phyloP scores from a whole-genome alignment of 2,329 filamentous ascomycete species.

The Aspergillus sp. region DNA sequence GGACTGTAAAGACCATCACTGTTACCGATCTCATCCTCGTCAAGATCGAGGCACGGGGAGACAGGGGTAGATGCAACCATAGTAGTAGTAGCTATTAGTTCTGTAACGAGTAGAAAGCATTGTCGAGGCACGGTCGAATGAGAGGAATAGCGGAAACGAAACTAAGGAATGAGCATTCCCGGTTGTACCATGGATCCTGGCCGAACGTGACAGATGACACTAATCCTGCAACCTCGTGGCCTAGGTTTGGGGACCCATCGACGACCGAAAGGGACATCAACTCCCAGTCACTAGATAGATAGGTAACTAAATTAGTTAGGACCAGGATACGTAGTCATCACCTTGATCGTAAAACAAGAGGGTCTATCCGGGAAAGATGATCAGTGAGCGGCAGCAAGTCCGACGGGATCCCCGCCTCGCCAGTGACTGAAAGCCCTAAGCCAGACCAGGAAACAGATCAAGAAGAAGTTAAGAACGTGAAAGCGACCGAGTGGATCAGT shows the following conservation, averaged over 20 bases:
- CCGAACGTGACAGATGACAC: constrained; percentile 3
- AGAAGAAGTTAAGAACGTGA: background rate
- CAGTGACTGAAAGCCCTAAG: background rate
- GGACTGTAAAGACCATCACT: background rate
- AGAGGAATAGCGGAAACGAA: background rate
- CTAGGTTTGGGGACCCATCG: background rate
- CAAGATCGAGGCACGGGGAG: background rate
- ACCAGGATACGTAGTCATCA: background rate
- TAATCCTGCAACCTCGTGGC: constrained; percentile 1
- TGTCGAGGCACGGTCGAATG: background rate
- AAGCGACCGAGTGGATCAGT: background rate
- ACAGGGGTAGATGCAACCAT: background rate
- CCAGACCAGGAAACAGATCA: too few relatives aligned
- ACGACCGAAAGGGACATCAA: background rate
- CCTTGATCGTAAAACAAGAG: background rate
- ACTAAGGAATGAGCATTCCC: background rate
- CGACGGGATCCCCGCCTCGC: background rate
- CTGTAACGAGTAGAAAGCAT: background rate
- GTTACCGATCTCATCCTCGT: background rate
- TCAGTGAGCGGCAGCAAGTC: background rate
- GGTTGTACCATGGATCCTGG: background rate
- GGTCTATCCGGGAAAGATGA: background rate
- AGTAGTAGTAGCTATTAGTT: background rate
- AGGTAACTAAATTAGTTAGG: background rate
- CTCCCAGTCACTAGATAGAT: background rate